Conservation (phyloP, 495 filamentous ascomycete genomes). For the Hyaloscypha variabilis region DNA sequence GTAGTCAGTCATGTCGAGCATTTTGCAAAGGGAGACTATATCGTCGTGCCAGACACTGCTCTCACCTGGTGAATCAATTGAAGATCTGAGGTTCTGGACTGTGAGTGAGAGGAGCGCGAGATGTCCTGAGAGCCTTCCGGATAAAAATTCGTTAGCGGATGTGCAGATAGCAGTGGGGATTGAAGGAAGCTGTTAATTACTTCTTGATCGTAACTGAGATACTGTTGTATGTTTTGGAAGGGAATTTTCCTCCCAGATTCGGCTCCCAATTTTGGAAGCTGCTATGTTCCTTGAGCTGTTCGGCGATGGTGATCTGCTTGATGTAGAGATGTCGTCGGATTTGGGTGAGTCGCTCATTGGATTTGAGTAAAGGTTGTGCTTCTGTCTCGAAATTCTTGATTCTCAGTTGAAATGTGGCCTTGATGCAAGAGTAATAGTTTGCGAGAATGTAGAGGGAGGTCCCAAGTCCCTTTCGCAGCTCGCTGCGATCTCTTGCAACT, state of each 20-base stretch:
- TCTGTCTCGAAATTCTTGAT: slow-evolving; percentile 67
- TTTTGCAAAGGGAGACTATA: too few species aligned
- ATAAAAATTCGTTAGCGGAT: too few species aligned
- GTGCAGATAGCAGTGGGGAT: too few species aligned
- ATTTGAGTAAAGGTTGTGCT: slow-evolving; percentile 22
- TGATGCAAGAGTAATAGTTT: slow-evolving; percentile 73
- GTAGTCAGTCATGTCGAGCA: too few species aligned
- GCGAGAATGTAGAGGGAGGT: slow-evolving; percentile 74
- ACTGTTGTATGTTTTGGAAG: slow-evolving; percentile 54
- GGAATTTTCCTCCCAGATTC: slow-evolving; percentile 62
- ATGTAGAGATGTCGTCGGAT: slow-evolving; percentile 51
- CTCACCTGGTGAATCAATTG: too few species aligned
- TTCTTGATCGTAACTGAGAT: slow-evolving; percentile 50
- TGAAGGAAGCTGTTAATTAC: neutral
- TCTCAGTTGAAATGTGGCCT: slow-evolving; percentile 65
- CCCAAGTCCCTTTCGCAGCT: slow-evolving; percentile 69
- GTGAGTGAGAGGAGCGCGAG: too few species aligned
- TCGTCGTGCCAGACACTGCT: too few species aligned
- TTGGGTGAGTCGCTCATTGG: slow-evolving; percentile 48
- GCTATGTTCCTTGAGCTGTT: slow-evolving; percentile 48
- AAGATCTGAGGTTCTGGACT: too few species aligned
- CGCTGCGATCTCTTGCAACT: slow-evolving; percentile 72
- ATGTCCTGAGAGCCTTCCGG: too few species aligned
- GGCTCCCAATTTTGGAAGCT: slow-evolving; percentile 61
- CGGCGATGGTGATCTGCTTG: slow-evolving; percentile 54